Evolutionary conservation across 768 basidiomycete species (phyloP), one percentile per base, ranked within the genome.

Genomic region (Tylopilus subfusipes): DNA sequence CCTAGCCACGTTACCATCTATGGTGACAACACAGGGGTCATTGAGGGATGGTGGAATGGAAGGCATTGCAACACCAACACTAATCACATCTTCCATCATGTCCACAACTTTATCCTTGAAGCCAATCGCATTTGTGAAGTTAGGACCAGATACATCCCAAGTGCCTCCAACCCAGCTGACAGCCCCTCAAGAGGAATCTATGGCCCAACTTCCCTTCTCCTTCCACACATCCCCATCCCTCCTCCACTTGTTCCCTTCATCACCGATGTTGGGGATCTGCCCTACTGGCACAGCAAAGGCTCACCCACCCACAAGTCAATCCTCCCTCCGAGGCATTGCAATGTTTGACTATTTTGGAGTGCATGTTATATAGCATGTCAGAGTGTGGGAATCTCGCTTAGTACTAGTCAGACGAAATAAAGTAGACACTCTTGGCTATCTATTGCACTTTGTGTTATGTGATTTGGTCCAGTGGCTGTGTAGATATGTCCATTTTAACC

Each of bases 31-130:
- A 49, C 50, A 0, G 30, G 50, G 0, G 8, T 56, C 3, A 11
- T 58, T 0, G 22, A 59, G 10, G 51, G 48, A 0, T 59, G 54
- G 54, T 56, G 58, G 48, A 30, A 10, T 0, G 51, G 54, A 0
- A 1, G 22, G 0, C 51, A 59, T 10, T 4, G 24, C 13, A 56
- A 55, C 10, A 0, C 16, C 0, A n/a, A 48, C 2, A 25, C 25
- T 24, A 56, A 58, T n/a, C 1, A 0, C 0, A 7, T 58, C 2
- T 58, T 58, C 27, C 1, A 7, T 1, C 4, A 10, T 0, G 14
- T 58, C 4, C 49, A 58, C 11, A 0, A 2, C 3, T 2, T 33
- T n/a, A 7, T 58, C 22, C 0, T 10, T 43, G 14, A 52, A 33
- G 10, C n/a, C n/a, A 1, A 24, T 47, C 0, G 5, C 27, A 2